These are phyloP conservation scores for Zygosaccharomyces rouxii DNA, from an alignment of 805 yeast genomes.

Conservation along the genomic window DNA sequence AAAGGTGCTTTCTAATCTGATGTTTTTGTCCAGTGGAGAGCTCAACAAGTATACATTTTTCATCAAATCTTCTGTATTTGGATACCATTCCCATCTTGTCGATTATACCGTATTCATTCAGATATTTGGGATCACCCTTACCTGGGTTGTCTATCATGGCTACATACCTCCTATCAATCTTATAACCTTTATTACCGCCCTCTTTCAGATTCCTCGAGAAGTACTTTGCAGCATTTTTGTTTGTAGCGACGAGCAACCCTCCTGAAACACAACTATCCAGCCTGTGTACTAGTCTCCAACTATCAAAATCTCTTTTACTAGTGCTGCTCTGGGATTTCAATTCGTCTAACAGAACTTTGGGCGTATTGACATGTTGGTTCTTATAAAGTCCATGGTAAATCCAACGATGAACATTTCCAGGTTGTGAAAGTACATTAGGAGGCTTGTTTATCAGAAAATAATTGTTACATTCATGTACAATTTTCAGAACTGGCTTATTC, in stretches of 20 bases:
- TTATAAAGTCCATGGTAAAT: background rate
- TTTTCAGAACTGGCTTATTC: conserved; percentile 7
- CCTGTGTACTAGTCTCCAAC: conserved; percentile 36
- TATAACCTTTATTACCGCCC: conserved; percentile 38
- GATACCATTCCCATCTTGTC: conserved; percentile 17
- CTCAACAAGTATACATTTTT: conserved; percentile 30
- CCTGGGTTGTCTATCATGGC: conserved; percentile 22
- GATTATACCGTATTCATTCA: conserved; percentile 11
- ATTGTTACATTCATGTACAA: conserved; percentile 19
- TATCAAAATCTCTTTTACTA: background rate
- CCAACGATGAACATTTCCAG: conserved; percentile 23
- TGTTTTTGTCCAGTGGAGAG: conserved; percentile 40
- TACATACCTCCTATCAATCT: conserved; percentile 36
- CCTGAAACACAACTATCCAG: conserved; percentile 41
- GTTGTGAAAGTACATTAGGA: conserved; percentile 34
- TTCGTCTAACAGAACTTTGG: conserved; percentile 21
- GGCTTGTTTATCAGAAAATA: conserved; percentile 38
- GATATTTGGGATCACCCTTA: background rate
- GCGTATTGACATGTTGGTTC: conserved; percentile 2
- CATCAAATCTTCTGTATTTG: conserved; percentile 18
- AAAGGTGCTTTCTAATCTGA: conserved; percentile 37
- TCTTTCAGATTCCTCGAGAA: conserved; percentile 33
- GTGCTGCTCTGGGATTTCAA: conserved; percentile 8
- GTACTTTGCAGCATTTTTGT: conserved; percentile 31
- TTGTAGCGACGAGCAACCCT: conserved; percentile 38